Evolutionary conservation across 257 asterid species (phyloP).

Genomic region (Rauvolfia tetraphylla): DNA sequence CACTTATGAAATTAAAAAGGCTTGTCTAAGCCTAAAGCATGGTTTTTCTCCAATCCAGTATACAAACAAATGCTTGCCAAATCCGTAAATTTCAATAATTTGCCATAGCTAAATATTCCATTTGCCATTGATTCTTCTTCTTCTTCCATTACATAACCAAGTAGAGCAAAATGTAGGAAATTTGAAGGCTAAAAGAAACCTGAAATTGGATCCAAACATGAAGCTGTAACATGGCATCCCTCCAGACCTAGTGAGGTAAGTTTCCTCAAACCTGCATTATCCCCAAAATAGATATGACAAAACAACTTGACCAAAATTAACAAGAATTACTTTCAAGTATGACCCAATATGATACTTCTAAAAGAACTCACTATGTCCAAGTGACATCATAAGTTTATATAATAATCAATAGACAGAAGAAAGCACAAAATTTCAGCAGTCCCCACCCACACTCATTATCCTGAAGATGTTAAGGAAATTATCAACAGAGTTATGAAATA

Average conservation of each 20-base stretch:
- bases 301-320: background rate
- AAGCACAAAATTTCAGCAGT: background rate
- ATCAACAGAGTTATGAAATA: background rate
- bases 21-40: background rate
- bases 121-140: background rate
- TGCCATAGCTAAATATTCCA: background rate
- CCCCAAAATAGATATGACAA: background rate
- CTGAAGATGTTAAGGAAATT: background rate
- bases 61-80: too few relatives aligned
- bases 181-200: conserved; percentile 30
- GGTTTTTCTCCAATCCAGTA: background rate
- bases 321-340: background rate
- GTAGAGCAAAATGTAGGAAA: background rate
- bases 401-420: background rate
- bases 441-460: background rate
- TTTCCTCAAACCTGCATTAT: conserved; percentile 52
- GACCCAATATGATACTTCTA: background rate
- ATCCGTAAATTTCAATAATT: background rate
- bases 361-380: background rate
- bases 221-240: conserved; percentile 77
- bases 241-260: conserved; percentile 76
- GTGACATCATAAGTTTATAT: background rate
- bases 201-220: conserved; percentile 78
- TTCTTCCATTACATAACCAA: background rate
- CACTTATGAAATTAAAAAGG: background rate